Conservation (phyloP, 805 yeast species). For the Saturnispora ahearnii region DNA sequence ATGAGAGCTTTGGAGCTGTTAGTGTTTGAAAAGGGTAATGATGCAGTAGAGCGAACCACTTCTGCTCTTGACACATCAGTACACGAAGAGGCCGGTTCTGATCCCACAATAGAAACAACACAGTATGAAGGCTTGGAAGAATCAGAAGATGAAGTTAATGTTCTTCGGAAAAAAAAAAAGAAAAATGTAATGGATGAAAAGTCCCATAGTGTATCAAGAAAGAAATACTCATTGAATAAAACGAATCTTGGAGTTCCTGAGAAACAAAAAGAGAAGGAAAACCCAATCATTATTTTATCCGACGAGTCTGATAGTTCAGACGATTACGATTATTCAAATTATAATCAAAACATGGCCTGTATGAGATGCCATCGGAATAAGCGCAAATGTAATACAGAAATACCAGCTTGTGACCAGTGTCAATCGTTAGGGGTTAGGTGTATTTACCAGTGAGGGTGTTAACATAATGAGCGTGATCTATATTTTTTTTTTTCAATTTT, state of each 20-base stretch:
- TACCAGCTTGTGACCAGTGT: neutral
- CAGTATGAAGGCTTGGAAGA: neutral
- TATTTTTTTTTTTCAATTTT: neutral
- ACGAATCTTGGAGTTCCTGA: neutral
- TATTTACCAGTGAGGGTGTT: neutral
- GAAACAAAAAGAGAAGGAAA: neutral
- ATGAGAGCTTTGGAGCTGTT: neutral
- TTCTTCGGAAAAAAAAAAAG: no score
- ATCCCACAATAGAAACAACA: neutral
- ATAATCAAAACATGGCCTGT: neutral
- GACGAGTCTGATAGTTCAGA: slow-evolving; percentile 3
- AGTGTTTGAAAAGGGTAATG: neutral
- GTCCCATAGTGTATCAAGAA: no score
- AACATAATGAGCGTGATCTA: neutral
- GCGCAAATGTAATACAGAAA: neutral
- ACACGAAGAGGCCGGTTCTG: neutral
- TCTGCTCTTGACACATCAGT: no score
- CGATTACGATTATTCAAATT: neutral
- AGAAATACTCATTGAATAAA: no score
- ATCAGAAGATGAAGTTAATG: no score
- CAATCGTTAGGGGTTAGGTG: neutral
- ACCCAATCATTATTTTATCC: neutral
- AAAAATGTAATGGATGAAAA: no score
- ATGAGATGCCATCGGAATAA: neutral
- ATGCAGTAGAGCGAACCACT: neutral